These are phyloP conservation scores for Dryas integrifolia DNA, from an alignment of 331 rosid genomes.

Conservation along the genomic window DNA sequence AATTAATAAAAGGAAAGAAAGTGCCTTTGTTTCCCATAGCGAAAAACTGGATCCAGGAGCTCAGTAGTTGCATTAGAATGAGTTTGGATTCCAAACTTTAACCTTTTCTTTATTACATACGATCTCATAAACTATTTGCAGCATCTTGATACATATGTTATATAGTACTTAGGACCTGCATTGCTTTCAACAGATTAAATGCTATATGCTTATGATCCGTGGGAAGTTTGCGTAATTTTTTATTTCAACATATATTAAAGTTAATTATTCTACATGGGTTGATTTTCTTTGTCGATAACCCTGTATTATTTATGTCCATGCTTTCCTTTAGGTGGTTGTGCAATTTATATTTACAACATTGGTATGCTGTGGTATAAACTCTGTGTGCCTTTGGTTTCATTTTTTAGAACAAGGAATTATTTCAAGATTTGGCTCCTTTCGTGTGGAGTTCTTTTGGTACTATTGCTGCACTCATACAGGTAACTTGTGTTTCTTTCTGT, in stretches of 20 bases:
- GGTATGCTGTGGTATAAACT: slow-evolving; percentile 13
- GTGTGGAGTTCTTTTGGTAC: slow-evolving; percentile 49
- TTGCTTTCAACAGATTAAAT: slow-evolving; percentile 12
- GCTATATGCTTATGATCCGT: neutral
- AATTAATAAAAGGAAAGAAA: slow-evolving; percentile 3
- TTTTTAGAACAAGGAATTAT: slow-evolving; percentile 50
- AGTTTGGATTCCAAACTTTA: neutral
- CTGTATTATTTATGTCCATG: neutral
- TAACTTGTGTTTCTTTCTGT: slow-evolving; percentile 26
- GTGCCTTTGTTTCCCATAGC: neutral
- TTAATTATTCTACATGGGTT: neutral
- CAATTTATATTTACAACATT: slow-evolving; percentile 6
- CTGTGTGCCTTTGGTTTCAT: slow-evolving; percentile 28
- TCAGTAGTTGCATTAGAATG: neutral
- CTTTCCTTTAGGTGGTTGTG: neutral
- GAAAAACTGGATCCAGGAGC: neutral
- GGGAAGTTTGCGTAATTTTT: neutral
- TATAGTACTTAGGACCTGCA: neutral
- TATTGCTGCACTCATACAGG: slow-evolving; percentile 47
- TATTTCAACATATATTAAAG: neutral
- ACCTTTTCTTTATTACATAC: neutral
- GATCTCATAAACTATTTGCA: neutral
- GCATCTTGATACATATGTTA: neutral
- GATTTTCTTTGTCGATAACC: neutral
- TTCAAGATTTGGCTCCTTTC: slow-evolving; percentile 56